Conservation (phyloP, 1,139 yeast genomes). For the Pneumocystis wakefieldiae region DNA sequence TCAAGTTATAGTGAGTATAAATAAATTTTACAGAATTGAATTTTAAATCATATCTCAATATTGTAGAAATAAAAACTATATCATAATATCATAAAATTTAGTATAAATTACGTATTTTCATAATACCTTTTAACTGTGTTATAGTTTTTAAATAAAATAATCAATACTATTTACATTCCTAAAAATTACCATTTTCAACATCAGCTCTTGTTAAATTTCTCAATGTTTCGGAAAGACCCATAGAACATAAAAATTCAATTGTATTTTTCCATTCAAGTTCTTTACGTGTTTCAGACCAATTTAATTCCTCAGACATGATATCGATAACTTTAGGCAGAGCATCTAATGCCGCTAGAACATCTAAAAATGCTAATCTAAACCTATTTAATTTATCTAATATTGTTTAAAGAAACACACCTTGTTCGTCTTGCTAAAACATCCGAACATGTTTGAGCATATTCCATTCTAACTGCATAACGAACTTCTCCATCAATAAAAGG, state of each 20-base stretch:
- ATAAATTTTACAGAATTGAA: too few species aligned
- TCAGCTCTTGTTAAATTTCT: conserved; percentile 11
- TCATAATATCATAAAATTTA: too few species aligned
- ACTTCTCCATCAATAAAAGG: conserved; percentile 90
- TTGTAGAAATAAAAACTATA: too few species aligned
- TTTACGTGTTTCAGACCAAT: conserved; percentile 55
- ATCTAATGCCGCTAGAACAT: conserved; percentile 67
- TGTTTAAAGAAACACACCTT: conserved; percentile 16
- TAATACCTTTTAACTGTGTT: background rate
- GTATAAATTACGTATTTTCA: background rate
- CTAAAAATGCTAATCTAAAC: conserved; percentile 65
- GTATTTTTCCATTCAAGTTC: conserved; percentile 31
- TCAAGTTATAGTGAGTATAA: background rate
- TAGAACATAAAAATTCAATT: conserved; percentile 26
- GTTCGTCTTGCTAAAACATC: conserved; percentile 91
- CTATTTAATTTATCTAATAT: background rate
- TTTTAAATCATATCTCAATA: too few species aligned
- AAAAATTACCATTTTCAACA: conserved; percentile 12
- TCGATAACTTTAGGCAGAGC: conserved; percentile 79
- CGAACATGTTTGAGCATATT: conserved; percentile 73
- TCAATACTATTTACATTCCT: background rate
- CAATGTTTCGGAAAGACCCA: conserved; percentile 24
- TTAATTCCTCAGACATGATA: conserved; percentile 63
- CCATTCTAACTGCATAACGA: conserved; percentile 65
- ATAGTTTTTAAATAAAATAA: background rate